These are phyloP conservation scores for Hapsidospora chrysogenum DNA, from an alignment of 495 filamentous ascomycete genomes.

Conservation along the genomic window DNA sequence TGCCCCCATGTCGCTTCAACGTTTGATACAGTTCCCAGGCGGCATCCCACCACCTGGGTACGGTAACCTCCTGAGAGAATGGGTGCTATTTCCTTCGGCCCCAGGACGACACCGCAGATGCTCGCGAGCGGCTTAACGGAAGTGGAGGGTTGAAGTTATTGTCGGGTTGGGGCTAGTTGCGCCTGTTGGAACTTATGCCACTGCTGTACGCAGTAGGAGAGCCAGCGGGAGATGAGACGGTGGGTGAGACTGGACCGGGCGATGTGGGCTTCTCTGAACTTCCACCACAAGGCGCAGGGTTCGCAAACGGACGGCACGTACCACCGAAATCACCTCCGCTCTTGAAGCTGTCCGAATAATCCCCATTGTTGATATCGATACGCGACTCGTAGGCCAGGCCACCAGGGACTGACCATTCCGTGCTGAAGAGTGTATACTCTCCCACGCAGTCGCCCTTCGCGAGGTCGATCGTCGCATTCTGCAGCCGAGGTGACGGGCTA, in stretches of 20 bases:
- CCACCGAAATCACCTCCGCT: slow-evolving; percentile 19
- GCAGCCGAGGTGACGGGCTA: slow-evolving; percentile 29
- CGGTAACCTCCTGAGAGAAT: no score
- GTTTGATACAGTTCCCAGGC: no score
- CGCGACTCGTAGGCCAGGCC: slow-evolving; percentile 30
- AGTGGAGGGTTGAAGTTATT: no score
- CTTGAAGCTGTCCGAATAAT: slow-evolving; percentile 8
- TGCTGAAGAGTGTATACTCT: slow-evolving; percentile 34
- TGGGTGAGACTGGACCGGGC: slow-evolving; percentile 10
- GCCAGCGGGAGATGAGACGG: slow-evolving; percentile 7
- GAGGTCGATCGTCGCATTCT: slow-evolving; percentile 26
- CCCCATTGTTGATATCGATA: slow-evolving; percentile 28
- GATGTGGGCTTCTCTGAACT: slow-evolving; percentile 2
- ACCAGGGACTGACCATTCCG: slow-evolving; percentile 23
- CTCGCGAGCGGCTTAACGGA: no score
- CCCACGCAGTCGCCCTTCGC: slow-evolving; percentile 30
- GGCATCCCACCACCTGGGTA: no score
- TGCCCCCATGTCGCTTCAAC: no score
- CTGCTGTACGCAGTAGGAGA: slow-evolving; percentile 2
- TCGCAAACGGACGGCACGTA: slow-evolving; percentile 21
- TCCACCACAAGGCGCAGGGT: slow-evolving; percentile 12
- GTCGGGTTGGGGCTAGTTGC: no score
- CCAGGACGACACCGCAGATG: no score
- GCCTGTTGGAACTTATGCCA: no score
- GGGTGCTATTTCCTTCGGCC: no score